These are phyloP conservation scores for Perkinsus marinus DNA, from an alignment of 169 alveolate genomes.

Conservation along the genomic window DNA sequence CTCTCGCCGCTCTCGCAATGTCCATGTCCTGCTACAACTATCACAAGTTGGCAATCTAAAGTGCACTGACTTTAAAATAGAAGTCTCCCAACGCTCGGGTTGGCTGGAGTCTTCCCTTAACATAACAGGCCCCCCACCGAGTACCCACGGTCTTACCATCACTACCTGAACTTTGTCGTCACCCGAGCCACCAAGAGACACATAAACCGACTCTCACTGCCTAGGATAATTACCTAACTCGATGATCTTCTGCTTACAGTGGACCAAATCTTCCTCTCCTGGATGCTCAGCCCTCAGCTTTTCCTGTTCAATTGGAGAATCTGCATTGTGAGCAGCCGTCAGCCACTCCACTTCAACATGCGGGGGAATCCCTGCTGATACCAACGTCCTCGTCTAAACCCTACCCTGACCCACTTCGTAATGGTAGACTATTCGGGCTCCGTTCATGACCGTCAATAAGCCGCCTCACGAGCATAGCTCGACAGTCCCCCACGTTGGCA, in stretches of 20 bases:
- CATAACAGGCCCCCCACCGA: constrained; percentile 22
- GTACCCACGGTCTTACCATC: background rate
- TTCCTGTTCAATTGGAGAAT: constrained; percentile 25
- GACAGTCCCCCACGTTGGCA: constrained; percentile 2
- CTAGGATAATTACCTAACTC: background rate
- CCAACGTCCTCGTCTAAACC: background rate
- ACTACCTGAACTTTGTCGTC: background rate
- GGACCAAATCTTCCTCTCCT: constrained; percentile 33
- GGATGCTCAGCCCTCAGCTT: constrained; percentile 37
- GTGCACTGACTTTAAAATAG: constrained; percentile 18
- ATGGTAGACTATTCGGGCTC: background rate
- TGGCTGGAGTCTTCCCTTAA: constrained; percentile 50
- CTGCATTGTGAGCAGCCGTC: constrained; percentile 26
- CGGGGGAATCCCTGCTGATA: background rate
- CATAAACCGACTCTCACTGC: background rate
- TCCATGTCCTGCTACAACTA: background rate
- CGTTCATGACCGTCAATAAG: background rate
- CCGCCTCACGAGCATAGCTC: background rate
- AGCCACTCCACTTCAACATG: background rate
- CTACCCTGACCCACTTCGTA: background rate
- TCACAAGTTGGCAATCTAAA: background rate
- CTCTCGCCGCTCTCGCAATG: background rate
- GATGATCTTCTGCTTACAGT: constrained; percentile 1
- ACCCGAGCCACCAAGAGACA: background rate
- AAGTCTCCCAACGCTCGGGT: constrained; percentile 50